Evolutionary conservation across 805 yeast genomes (phyloP), one percentile per base, ranked within the genome.

Genomic region (Wickerhamomyces sydowiorum): DNA sequence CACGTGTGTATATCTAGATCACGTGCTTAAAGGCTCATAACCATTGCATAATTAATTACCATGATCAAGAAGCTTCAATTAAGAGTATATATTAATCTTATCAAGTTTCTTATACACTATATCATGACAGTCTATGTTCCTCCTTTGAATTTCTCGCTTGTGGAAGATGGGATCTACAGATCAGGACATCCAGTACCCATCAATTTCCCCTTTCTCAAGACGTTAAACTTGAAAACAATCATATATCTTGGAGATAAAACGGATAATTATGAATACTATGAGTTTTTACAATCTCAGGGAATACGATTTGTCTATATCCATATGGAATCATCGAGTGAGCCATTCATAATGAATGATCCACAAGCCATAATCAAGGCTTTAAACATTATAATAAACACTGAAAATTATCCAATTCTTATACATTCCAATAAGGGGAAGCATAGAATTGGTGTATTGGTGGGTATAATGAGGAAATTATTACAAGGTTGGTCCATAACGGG

Each of bases 391-490:
- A 58, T 80, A 25, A 75, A 83, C 52, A 70, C 69, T 37, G 77
- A 80, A 13, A 89, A 89, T 59, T 87, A 84, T 58, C 99, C 99
- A 1, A 78, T 91, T 12, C 68, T 91, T 43, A 76, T 91, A 12
- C 98, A 93, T 60, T 88, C 96, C 4, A 88, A 93, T 62, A 91
- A 91, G 66, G 99, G 99, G 2, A 93, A 93, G 61, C 99, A 91
- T 60, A 65, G 99, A 34, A 90, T 88, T 3, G 98, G 98, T 0
- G 90, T 93, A 1, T 69, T 90, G 33, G 95, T 90, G n/a, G 99
- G 96, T 0, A 72, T 88, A 24, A 80, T 91, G 73, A 67, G 99
- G 38, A 88, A 87, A 57, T 60, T 84, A 40, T 65, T 89, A 36
- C 96, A 89, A 62, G 95, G 95, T 2, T 91, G 99, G 99, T 80